Conservation (phyloP, 192 early-diverging fungal genomes). For the Coemansia sp. region DNA sequence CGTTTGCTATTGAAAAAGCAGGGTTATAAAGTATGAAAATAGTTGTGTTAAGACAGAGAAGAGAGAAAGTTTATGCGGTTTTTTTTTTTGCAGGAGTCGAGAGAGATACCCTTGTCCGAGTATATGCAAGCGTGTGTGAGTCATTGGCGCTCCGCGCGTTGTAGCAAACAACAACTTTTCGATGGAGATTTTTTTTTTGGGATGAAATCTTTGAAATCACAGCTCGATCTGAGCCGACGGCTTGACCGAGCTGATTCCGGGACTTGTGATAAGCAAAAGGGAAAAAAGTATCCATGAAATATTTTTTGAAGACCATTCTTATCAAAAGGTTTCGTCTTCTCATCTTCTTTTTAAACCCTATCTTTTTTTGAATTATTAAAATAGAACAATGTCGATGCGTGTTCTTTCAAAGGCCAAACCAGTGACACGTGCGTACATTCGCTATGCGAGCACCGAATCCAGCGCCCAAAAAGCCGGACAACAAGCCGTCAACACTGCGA, state of each 20-base stretch:
- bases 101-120: neutral
- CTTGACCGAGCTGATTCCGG: constrained; percentile 5
- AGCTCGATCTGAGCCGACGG: constrained; percentile 3
- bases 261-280: neutral
- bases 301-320: neutral
- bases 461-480: constrained; percentile 44
- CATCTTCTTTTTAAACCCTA: no score
- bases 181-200: neutral
- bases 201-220: neutral
- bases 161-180: neutral
- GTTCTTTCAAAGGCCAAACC: constrained; percentile 48
- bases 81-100: neutral
- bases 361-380: no score
- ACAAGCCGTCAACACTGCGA: constrained; percentile 36
- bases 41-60: neutral
- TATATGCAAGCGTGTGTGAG: neutral
- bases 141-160: neutral
- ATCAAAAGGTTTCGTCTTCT: no score
- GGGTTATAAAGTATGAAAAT: neutral
- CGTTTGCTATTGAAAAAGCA: neutral
- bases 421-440: constrained; percentile 50
- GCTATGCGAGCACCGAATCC: constrained; percentile 56
- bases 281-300: neutral
- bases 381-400: constrained; percentile 43
- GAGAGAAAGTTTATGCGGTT: constrained; percentile 1